These are phyloP conservation scores for Malassezia globosa DNA, from an alignment of 1,284 basidiomycete genomes.

Conservation along the genomic window DNA sequence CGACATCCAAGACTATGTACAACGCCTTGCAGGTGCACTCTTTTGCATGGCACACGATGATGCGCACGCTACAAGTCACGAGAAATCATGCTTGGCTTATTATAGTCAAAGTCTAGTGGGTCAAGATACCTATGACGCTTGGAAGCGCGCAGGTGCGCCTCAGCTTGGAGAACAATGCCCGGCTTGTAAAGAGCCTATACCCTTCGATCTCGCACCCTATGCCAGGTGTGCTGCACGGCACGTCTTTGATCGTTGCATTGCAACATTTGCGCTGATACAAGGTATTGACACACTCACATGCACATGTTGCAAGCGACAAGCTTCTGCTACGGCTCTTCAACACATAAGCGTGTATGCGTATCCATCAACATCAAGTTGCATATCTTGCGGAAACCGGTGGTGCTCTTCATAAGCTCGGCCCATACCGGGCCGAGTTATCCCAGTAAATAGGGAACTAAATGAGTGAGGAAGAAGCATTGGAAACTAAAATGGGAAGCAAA, in stretches of 20 bases:
- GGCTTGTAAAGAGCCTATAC: conserved; percentile 5
- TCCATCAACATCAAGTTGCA: conserved; percentile 1
- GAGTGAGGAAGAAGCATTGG: no score
- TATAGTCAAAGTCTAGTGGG: background rate
- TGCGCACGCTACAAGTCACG: background rate
- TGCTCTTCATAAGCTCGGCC: background rate
- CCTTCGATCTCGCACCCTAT: conserved; percentile 2
- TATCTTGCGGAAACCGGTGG: conserved; percentile 10
- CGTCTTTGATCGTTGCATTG: conserved; percentile 15
- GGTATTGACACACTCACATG: conserved; percentile 4
- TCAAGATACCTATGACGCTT: background rate
- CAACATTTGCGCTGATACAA: conserved; percentile 5
- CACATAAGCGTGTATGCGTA: background rate
- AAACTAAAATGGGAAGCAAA: no score
- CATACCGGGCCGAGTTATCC: no score
- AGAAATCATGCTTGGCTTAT: background rate
- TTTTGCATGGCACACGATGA: background rate
- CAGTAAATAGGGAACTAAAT: no score
- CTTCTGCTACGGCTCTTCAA: background rate
- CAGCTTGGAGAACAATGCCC: conserved; percentile 8
- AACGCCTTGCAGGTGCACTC: conserved; percentile 8
- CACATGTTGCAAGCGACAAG: conserved; percentile 6
- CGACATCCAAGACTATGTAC: background rate
- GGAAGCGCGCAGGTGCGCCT: background rate
- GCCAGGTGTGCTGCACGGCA: conserved; percentile 12